phyloP scores from a whole-genome alignment of 2,329 filamentous ascomycete species.

The Fusarium nodosum region DNA sequence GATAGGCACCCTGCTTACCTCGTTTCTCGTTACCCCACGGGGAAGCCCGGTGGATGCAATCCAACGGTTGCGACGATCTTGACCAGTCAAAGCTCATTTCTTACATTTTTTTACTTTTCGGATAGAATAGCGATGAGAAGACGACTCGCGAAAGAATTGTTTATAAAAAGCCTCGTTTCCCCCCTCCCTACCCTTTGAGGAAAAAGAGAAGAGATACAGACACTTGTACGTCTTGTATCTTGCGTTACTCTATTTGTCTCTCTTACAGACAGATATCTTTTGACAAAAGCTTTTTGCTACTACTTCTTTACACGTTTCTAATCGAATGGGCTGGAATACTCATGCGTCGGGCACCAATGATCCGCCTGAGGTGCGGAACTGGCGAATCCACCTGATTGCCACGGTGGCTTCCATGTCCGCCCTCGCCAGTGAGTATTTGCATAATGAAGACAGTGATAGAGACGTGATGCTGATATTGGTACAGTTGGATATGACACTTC shows the following conservation, averaged over 20 bases:
- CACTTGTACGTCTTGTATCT: constrained; percentile 18
- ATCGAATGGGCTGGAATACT: constrained; percentile 50
- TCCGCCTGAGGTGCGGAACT: constrained; percentile 54
- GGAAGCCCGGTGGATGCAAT: constrained; percentile 39
- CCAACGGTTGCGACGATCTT: constrained; percentile 22
- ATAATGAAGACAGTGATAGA: too few relatives aligned
- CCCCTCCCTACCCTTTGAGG: not conserved
- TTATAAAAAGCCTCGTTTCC: constrained; percentile 32
- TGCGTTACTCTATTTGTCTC: not conserved
- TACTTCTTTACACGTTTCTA: constrained; percentile 13
- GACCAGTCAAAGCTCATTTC: not conserved
- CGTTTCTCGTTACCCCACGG: constrained; percentile 39
- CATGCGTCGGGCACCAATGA: constrained; percentile 56
- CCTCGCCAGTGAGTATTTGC: constrained; percentile 53
- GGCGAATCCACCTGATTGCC: constrained; percentile 53
- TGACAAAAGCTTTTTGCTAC: not conserved
- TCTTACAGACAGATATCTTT: not conserved
- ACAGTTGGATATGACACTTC: constrained; percentile 56
- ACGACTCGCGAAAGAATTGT: not conserved
- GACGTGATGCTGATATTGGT: rapidly evolving
- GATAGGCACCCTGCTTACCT: constrained; percentile 17
- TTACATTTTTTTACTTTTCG: not conserved
- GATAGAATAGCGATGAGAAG: not conserved
- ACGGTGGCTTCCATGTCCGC: constrained; percentile 54
- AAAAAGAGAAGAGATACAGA: constrained; percentile 1